Base-by-base conservation (phyloP, 2,329 filamentous ascomycete species). In the Fusarium falciforme region DNA sequence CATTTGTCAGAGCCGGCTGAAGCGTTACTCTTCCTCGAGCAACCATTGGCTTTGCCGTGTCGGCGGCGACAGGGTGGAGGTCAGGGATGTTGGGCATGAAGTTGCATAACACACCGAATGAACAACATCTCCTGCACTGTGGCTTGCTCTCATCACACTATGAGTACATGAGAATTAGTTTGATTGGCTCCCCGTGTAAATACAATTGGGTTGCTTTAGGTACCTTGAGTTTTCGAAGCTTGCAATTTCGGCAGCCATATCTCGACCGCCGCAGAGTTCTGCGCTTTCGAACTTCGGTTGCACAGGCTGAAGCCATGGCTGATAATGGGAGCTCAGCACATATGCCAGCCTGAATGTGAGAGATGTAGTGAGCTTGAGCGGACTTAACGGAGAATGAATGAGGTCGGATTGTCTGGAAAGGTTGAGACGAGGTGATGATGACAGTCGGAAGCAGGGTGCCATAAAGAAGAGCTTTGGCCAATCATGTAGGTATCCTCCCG, bases 211-310 rank as follows among this genome's bases (percentile, higher is more conserved):
- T 5, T 8, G 60, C 72, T 4, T 27, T 27, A 6, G 42, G 22
- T 27, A 86, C 86, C 81, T 87, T 88, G 63, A 88, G 68, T 71
- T 87, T 87, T 67, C 87, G 75, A 6, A 88, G 82, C 76, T 88
- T 88, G 79, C 87, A 88, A 72, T 88, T 88, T 12, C 84, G 83
- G 62, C 87, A 88, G 36, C 87, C 86, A 68, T 79, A 82, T 76
- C 85, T 82, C 17, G 86, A 87, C 66, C 85, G 83, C 35, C 79
- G 66, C 44, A 27, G 16, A 14, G 27, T 25, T 31, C 61, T 36
- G 6, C 61, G 17, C 10, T n/a, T 17, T 1, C n/a, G 55, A 0
- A 1, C 5, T 12, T 71, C 42, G 5, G 10, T 35, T 8, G 22
- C 14, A 0, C 4, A 5, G 7, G 44, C 31, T 0, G 59, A n/a